Base-by-base conservation (phyloP, 2,329 filamentous ascomycete species). In the Monosporascus sp. region DNA sequence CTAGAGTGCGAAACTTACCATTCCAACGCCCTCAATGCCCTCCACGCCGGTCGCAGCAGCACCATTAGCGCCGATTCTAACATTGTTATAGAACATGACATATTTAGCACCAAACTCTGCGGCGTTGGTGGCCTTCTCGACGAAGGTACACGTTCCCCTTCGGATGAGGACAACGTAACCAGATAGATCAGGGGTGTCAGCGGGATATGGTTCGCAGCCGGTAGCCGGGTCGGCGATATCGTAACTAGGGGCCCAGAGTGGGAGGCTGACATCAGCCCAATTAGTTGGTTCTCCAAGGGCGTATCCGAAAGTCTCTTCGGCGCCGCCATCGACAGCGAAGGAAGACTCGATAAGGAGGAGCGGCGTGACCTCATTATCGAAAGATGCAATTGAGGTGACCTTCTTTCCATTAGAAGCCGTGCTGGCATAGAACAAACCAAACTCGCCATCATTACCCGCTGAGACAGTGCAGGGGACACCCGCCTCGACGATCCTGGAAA, bases 41-140 rank as follows among this genome's bases (percentile, higher is more conserved):
- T 53, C 7, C 9, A 64, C 63, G 7, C 50, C 62, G 1, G 45
- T 31, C 0, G 62, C 57, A 3, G 72, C 68, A 38, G 73, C 66
- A 11, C 73, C 70, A 7, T 61, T 56, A 5, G 63, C 57, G 3
- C 74, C 69, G 16, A 69, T 71, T 7, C 60, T 57, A 5, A 66
- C 67, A 57, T 80, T 82, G 73, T 86, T 86, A 68, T 86, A 87
- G 61, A 84, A 71, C 58, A 87, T 68, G 51, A 87, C 67, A 58
- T 85, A 84, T 62, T 79, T 77, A 49, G 82, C 84, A 11, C 84
- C 84, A 48, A 74, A 74, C 7, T 72, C 74, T 2, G 71, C 76
- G 5, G 79, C 79, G 54, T 83, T 80, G 41, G 70, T 62, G 2
- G 76, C 76, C 70, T 87, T 86, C 14, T 73, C 60, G 2, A 72